A percentile compares a stretch with the other conserved stretches of the same genome.
These are phyloP conservation scores for Stevia rebaudiana DNA, from an alignment of 140 eudicot genomes.

Conservation along the genomic window DNA sequence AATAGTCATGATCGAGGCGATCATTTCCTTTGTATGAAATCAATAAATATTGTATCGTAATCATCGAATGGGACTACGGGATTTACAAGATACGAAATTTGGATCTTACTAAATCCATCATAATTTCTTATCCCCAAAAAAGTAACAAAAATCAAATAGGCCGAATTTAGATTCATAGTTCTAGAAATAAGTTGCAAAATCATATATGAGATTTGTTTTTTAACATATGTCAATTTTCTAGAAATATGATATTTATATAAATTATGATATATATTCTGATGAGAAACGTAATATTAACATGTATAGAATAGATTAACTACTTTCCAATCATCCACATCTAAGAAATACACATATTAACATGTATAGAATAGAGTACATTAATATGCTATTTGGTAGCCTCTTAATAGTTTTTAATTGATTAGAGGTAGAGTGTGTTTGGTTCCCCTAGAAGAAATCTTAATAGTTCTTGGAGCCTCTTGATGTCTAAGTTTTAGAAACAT, in stretches of 20 bases:
- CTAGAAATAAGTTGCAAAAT: neutral
- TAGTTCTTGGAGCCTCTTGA: too few species aligned
- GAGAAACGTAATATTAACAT: neutral
- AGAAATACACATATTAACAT: too few species aligned
- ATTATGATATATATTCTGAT: neutral
- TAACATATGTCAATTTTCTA: slow-evolving; percentile 12
- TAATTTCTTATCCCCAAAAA: slow-evolving; percentile 8
- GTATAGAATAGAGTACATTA: too few species aligned
- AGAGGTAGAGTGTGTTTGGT: too few species aligned
- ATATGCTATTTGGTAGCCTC: too few species aligned
- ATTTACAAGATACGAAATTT: slow-evolving; percentile 35
- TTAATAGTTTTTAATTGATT: too few species aligned
- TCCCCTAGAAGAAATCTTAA: too few species aligned
- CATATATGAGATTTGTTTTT: neutral
- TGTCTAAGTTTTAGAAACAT: too few species aligned
- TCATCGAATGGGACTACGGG: slow-evolving; percentile 29
- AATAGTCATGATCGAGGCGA: slow-evolving; percentile 13
- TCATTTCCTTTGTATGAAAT: slow-evolving; percentile 14
- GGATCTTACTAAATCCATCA: slow-evolving; percentile 30
- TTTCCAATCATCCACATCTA: too few species aligned
- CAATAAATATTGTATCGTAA: slow-evolving; percentile 21
- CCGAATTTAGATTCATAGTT: neutral
- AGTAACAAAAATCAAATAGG: neutral
- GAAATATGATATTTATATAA: neutral
- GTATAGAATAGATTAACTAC: too few species aligned